A percentile compares a stretch with the other conserved stretches of the same genome.
Evolutionary conservation across 2,329 filamentous ascomycete species (phyloP).

Genomic region (Mollisiaceae sp.): DNA sequence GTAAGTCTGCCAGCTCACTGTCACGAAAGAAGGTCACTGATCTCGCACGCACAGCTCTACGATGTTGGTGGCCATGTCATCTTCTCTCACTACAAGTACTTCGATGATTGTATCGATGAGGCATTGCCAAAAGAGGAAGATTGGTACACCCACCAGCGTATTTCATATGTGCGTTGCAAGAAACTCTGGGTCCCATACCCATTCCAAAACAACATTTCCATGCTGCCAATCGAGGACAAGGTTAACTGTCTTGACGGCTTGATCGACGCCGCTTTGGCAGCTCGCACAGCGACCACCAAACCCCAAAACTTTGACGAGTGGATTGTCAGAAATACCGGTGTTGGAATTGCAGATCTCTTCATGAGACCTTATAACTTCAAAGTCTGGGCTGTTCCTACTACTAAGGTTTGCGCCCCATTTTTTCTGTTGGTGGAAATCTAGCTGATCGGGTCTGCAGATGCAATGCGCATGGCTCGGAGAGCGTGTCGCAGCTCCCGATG

Average conservation of each 20-base stretch:
- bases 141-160: constrained; percentile 97
- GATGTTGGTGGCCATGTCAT: constrained; percentile 72
- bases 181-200: constrained; percentile 96
- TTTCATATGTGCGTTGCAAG: constrained; percentile 99
- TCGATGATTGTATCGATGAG: constrained; percentile 98
- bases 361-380: constrained; percentile 99
- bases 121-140: constrained; percentile 91
- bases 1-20: constrained; percentile 63
- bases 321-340: constrained; percentile 91
- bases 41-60: constrained; percentile 71
- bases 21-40: constrained; percentile 25
- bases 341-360: constrained; percentile 90
- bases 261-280: constrained; percentile 91
- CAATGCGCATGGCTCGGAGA: constrained; percentile 98
- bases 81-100: constrained; percentile 90
- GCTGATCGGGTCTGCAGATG: constrained; percentile 66
- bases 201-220: constrained; percentile 99
- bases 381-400: constrained; percentile 98
- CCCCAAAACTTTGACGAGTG: constrained; percentile 98
- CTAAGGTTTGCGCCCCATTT: constrained; percentile 67
- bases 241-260: constrained; percentile 92
- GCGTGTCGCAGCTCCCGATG: constrained; percentile 94
- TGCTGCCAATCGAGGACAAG: constrained; percentile 97
- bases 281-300: constrained; percentile 86
- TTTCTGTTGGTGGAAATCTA: not conserved